Evolutionary conservation across 805 yeast species (phyloP).

Genomic region (Diddensiella santjacobensis): DNA sequence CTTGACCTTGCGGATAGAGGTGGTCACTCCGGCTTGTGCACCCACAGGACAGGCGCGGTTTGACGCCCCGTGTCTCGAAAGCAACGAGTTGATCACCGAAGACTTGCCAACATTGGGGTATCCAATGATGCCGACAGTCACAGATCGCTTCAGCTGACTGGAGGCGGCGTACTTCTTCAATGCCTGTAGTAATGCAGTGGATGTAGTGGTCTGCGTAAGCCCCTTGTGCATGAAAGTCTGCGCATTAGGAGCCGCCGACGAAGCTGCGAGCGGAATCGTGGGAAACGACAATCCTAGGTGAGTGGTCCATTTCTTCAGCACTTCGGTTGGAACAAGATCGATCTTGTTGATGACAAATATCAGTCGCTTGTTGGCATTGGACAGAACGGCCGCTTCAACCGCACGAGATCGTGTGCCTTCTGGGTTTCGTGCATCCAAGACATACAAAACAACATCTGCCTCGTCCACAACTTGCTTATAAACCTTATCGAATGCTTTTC

Average conservation of each 20-base stretch:
- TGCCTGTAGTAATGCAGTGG: conserved; percentile 69
- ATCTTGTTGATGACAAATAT: conserved; percentile 86
- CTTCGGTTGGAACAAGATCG: conserved; percentile 85
- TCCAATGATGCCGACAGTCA: conserved; percentile 93
- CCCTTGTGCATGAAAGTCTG: conserved; percentile 65
- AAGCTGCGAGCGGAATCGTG: conserved; percentile 80
- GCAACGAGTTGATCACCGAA: conserved; percentile 82
- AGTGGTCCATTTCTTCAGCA: conserved; percentile 77
- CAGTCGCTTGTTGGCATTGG: conserved; percentile 75
- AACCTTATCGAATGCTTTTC: conserved; percentile 87
- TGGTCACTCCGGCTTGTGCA: conserved; percentile 96
- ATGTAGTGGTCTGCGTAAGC: conserved; percentile 66
- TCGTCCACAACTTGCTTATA: conserved; percentile 91
- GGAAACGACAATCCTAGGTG: conserved; percentile 82
- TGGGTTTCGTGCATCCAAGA: conserved; percentile 97
- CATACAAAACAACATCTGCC: conserved; percentile 86
- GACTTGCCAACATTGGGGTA: conserved; percentile 98
- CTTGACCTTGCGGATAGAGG: conserved; percentile 85
- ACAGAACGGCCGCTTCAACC: conserved; percentile 85
- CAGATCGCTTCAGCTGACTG: conserved; percentile 80
- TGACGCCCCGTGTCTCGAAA: conserved; percentile 60
- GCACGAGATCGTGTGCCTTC: conserved; percentile 88
- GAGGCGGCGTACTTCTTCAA: conserved; percentile 81
- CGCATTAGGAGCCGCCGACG: conserved; percentile 64
- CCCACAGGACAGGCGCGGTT: conserved; percentile 91